Evolutionary conservation across 345 rosid species (phyloP).

Genomic region (Brassica carinata): DNA sequence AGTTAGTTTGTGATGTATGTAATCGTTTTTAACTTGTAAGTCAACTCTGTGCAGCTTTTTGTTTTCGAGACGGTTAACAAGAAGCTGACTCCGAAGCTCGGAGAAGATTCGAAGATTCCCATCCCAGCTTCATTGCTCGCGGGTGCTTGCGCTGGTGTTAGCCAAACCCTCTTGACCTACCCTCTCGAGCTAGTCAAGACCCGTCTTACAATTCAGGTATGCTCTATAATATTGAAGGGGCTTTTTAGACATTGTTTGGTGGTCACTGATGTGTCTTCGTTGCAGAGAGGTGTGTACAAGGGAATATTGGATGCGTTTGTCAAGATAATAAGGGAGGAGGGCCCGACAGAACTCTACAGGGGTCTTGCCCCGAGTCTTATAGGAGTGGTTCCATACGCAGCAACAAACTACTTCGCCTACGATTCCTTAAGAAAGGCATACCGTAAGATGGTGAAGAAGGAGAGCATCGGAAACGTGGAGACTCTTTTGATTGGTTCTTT

Average conservation of each 20-base stretch:
- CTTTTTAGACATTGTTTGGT: neutral
- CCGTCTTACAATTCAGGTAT: conserved; percentile 84
- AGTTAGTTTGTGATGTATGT: neutral
- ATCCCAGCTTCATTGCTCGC: conserved; percentile 83
- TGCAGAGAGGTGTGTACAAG: conserved; percentile 74
- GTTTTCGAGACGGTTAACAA: conserved; percentile 86
- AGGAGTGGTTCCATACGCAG: conserved; percentile 93
- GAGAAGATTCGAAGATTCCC: conserved; percentile 65
- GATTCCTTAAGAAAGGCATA: conserved; percentile 78
- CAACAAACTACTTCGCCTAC: conserved; percentile 89
- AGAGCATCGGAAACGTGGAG: conserved; percentile 75
- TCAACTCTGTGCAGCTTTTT: conserved; percentile 58
- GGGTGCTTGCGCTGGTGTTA: conserved; percentile 97
- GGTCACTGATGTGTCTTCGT: neutral
- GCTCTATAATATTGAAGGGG: neutral
- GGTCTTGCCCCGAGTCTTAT: conserved; percentile 91
- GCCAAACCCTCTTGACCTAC: conserved; percentile 86
- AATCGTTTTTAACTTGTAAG: neutral
- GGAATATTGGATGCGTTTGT: conserved; percentile 76
- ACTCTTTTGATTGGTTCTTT: conserved; percentile 86
- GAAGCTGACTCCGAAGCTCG: conserved; percentile 62
- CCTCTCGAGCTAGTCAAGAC: conserved; percentile 93
- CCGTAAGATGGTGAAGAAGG: conserved; percentile 55
- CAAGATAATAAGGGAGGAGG: conserved; percentile 74
- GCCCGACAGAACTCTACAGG: conserved; percentile 79